These are phyloP conservation scores for Paecilomyces variotii DNA, from an alignment of 2,329 filamentous ascomycete genomes.

Conservation along the genomic window DNA sequence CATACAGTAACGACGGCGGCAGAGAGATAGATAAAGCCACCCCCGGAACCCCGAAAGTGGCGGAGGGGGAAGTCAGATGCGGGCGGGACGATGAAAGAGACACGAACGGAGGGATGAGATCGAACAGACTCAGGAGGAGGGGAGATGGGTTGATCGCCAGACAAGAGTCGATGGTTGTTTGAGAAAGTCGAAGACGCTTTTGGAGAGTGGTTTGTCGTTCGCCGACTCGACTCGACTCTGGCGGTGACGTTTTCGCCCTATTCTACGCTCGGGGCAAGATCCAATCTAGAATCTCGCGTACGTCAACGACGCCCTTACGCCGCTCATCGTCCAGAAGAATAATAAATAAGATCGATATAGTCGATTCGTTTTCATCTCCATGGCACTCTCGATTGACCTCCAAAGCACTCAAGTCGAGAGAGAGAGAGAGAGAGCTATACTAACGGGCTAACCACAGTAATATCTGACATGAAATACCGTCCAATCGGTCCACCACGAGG, in stretches of 20 bases:
- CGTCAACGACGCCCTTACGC: background rate
- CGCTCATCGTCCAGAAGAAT: background rate
- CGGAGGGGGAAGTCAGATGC: background rate
- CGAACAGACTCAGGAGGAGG: background rate
- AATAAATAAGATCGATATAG: too few relatives aligned
- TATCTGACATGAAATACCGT: background rate
- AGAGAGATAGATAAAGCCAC: background rate
- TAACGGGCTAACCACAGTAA: background rate
- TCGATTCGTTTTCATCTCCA: background rate
- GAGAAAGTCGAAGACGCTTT: background rate
- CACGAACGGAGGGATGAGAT: background rate
- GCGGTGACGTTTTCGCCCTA: background rate
- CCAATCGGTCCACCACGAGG: conserved; percentile 5
- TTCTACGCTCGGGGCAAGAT: background rate
- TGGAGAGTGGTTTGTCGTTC: background rate
- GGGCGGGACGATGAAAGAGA: background rate
- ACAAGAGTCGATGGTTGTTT: background rate
- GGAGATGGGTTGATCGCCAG: background rate
- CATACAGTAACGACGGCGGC: background rate
- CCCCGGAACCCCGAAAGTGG: background rate
- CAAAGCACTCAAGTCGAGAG: too few relatives aligned
- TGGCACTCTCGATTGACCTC: background rate
- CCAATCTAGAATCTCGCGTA: background rate
- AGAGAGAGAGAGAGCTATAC: background rate
- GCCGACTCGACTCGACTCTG: background rate